These are phyloP conservation scores for Solanum sitiens DNA, from an alignment of 257 asterid genomes.

Conservation along the genomic window DNA sequence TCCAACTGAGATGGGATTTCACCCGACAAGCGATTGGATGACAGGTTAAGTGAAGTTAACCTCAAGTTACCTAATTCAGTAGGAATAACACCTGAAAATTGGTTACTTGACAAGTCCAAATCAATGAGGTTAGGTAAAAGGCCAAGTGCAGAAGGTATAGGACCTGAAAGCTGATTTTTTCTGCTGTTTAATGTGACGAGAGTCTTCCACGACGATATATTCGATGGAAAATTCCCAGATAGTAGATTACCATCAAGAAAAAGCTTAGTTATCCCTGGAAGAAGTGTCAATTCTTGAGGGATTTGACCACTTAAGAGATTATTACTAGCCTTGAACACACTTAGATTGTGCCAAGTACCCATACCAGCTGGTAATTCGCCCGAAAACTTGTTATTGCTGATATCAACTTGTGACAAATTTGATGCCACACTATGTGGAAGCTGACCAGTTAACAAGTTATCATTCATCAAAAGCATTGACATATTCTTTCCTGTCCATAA, in stretches of 20 bases:
- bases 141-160: constrained; percentile 51
- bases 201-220: constrained; percentile 54
- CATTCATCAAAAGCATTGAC: constrained; percentile 14
- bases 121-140: constrained; percentile 29
- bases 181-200: constrained; percentile 36
- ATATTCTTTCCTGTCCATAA: constrained; percentile 43
- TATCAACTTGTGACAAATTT: constrained; percentile 25
- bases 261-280: constrained; percentile 22
- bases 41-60: constrained; percentile 37
- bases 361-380: constrained; percentile 56
- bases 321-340: constrained; percentile 45
- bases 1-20: constrained; percentile 47
- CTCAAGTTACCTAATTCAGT: constrained; percentile 25
- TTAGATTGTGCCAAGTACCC: constrained; percentile 41
- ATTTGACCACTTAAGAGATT: constrained; percentile 44
- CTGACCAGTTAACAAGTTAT: constrained; percentile 53
- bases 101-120: constrained; percentile 63
- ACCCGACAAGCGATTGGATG: constrained; percentile 63
- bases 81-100: constrained; percentile 65
- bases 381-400: constrained; percentile 47
- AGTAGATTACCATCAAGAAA: constrained; percentile 51
- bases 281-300: constrained; percentile 58
- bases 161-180: constrained; percentile 59
- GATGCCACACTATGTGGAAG: constrained; percentile 41
- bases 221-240: constrained; percentile 52